These are phyloP conservation scores for Tribonema minus DNA, from an alignment of 108 stramenopile species.

Conservation along the genomic window DNA sequence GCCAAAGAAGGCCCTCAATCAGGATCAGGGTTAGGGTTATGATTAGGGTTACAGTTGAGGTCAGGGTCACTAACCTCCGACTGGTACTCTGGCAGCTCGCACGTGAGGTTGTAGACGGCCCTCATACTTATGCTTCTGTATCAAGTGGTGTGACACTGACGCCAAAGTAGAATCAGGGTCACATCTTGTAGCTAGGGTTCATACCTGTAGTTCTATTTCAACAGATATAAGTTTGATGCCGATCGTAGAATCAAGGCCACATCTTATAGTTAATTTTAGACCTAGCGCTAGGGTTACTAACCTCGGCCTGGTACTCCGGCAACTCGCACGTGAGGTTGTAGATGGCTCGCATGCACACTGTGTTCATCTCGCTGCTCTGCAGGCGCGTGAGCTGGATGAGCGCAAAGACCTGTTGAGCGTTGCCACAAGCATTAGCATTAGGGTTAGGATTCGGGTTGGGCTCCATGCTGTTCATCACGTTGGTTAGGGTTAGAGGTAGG, in stretches of 20 bases:
- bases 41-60: too few relatives aligned
- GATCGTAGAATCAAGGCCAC: too few relatives aligned
- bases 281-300: too few relatives aligned
- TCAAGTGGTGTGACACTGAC: too few relatives aligned
- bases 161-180: too few relatives aligned
- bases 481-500: slow-evolving; percentile 15
- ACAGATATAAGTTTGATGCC: too few relatives aligned
- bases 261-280: too few relatives aligned
- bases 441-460: slow-evolving; percentile 1
- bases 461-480: slow-evolving; percentile 17
- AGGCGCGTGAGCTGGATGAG: slow-evolving; percentile 29
- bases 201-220: too few relatives aligned
- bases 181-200: too few relatives aligned
- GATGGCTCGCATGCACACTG: slow-evolving; percentile 26
- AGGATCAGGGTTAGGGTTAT: too few relatives aligned
- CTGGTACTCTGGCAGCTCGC: slow-evolving; percentile 16
- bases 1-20: slow-evolving; percentile 17
- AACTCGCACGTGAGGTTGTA: slow-evolving; percentile 40
- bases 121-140: slow-evolving; percentile 17
- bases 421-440: too few relatives aligned
- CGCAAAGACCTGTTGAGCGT: slow-evolving; percentile 7
- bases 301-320: slow-evolving; percentile 9
- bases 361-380: slow-evolving; percentile 20
- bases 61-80: too few relatives aligned
- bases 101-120: slow-evolving; percentile 29